Conservation (phyloP, 2,329 filamentous ascomycete genomes). For the Curvularia hawaiiensis region DNA sequence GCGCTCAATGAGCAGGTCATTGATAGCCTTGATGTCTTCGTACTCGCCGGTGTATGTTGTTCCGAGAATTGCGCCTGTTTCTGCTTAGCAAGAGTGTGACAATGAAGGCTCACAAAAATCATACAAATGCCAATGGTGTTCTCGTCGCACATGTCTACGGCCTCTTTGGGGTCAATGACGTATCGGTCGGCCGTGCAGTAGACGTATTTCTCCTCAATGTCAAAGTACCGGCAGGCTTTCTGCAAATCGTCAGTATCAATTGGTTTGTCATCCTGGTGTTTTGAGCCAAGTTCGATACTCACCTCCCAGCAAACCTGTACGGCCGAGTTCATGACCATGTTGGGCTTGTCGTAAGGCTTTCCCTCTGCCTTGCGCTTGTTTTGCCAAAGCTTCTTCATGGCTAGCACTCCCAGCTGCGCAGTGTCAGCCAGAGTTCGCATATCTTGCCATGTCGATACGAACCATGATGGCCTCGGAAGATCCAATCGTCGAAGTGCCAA, state of each 20-base stretch:
- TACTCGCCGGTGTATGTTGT: conserved; percentile 95
- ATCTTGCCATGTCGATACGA: neutral
- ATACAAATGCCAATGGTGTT: conserved; percentile 85
- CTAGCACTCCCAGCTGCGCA: conserved; percentile 69
- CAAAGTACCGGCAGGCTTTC: conserved; percentile 81
- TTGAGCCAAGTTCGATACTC: neutral
- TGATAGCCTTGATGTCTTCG: conserved; percentile 90
- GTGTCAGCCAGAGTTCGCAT: conserved; percentile 9
- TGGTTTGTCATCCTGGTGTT: too few species aligned
- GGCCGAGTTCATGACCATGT: conserved; percentile 94
- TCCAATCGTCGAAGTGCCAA: conserved; percentile 88
- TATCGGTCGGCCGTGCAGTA: conserved; percentile 66
- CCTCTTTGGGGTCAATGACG: conserved; percentile 67
- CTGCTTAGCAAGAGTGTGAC: neutral
- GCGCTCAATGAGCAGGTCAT: conserved; percentile 79
- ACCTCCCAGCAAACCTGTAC: conserved; percentile 95
- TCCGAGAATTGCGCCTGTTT: conserved; percentile 71
- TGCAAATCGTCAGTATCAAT: conserved; percentile 3
- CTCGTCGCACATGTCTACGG: conserved; percentile 66
- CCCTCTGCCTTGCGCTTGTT: conserved; percentile 82
- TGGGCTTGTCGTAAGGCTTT: conserved; percentile 79
- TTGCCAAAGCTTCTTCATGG: conserved; percentile 96
- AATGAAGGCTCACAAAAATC: neutral
- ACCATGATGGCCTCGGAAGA: conserved; percentile 78
- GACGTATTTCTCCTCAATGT: conserved; percentile 85